Percentiles rank a stretch among this genome's conserved stretches.
Conservation (phyloP, 768 basidiomycete genomes). For the Cubamyces sp. region DNA sequence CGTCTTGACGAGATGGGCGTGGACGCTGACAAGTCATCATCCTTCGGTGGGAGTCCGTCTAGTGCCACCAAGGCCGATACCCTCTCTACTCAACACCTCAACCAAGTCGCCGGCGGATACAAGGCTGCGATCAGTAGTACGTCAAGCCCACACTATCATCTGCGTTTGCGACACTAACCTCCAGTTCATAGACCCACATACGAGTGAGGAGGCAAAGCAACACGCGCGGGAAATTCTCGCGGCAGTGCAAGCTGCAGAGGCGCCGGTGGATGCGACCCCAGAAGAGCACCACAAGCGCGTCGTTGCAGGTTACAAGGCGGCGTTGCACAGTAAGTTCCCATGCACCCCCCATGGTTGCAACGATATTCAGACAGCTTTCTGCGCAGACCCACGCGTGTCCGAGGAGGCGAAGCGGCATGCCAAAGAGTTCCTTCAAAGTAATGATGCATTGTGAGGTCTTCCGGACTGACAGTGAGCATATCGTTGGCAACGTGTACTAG, state of each 20-base stretch:
- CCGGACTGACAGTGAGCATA: too few relatives aligned
- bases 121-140: constrained; percentile 50
- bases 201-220: constrained; percentile 45
- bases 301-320: constrained; percentile 58
- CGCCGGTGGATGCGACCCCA: constrained; percentile 33
- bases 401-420: constrained; percentile 54
- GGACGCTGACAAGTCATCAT: constrained; percentile 11
- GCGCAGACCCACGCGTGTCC: constrained; percentile 49
- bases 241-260: constrained; percentile 40
- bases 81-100: constrained; percentile 6
- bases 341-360: background rate
- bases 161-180: background rate
- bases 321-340: constrained; percentile 47
- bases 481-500: too few relatives aligned
- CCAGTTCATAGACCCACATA: background rate
- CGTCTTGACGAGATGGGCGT: constrained; percentile 45
- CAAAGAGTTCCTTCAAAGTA: constrained; percentile 41
- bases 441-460: constrained; percentile 28
- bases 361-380: background rate
- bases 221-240: constrained; percentile 58
- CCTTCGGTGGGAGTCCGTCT: too few relatives aligned
- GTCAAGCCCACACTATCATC: background rate
- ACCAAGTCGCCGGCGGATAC: constrained; percentile 44
- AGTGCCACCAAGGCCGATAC: too few relatives aligned
- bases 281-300: constrained; percentile 50